Evolutionary conservation across 2,329 filamentous ascomycete species (phyloP).

Genomic region (Apiospora phragmitis): DNA sequence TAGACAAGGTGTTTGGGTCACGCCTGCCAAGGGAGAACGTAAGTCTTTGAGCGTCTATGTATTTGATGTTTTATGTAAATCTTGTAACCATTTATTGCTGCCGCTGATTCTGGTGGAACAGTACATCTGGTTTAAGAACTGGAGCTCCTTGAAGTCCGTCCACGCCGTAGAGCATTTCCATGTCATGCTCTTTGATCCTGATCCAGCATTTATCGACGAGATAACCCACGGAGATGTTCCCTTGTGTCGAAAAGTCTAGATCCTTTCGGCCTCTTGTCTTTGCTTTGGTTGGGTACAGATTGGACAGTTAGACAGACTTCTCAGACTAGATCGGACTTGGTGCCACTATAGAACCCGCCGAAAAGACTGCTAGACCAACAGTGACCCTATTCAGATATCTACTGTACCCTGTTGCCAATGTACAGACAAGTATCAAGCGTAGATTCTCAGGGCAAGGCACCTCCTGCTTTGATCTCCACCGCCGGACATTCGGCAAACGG

Average conservation of each 20-base stretch:
- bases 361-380: neutral
- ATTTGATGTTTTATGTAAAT: neutral
- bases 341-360: neutral
- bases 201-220: slow-evolving; percentile 65
- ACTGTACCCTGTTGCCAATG: neutral
- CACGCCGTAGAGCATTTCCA: slow-evolving; percentile 92
- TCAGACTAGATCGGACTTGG: neutral
- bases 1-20: slow-evolving; percentile 64
- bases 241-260: slow-evolving; percentile 48
- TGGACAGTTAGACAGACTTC: neutral
- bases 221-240: slow-evolving; percentile 77
- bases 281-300: neutral
- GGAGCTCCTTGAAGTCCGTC: slow-evolving; percentile 80
- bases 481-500: slow-evolving; percentile 70
- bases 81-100: neutral
- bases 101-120: slow-evolving; percentile 19
- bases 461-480: slow-evolving; percentile 56
- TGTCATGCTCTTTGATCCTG: slow-evolving; percentile 82
- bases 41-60: slow-evolving; percentile 30
- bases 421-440: neutral
- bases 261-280: neutral
- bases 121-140: slow-evolving; percentile 84
- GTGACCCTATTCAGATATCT: neutral
- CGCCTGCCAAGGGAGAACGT: slow-evolving; percentile 54
- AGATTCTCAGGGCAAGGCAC: slow-evolving; percentile 10